These are phyloP conservation scores for Leccinum rimulosum DNA, from an alignment of 768 basidiomycete species.

Conservation along the genomic window DNA sequence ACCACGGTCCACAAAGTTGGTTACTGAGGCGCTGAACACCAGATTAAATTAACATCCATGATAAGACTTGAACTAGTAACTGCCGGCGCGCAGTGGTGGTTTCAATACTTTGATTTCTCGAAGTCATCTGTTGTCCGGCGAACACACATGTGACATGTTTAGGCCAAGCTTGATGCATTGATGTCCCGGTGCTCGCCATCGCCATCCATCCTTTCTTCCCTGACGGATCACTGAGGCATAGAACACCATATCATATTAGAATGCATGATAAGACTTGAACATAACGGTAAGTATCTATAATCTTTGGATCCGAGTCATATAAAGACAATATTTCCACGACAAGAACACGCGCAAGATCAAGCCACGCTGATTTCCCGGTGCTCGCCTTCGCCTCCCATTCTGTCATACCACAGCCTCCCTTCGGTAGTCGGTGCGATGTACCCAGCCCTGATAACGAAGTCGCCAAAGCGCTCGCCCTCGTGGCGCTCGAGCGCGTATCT, in stretches of 20 bases:
- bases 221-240: no score
- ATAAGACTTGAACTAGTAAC: no score
- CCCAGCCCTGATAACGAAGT: slow-evolving; percentile 89
- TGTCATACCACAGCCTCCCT: slow-evolving; percentile 85
- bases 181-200: slow-evolving; percentile 55
- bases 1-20: not conserved
- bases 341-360: slow-evolving; percentile 1
- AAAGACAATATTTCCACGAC: not conserved
- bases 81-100: no score
- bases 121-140: no score
- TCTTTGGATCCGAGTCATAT: not conserved
- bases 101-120: no score
- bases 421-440: slow-evolving; percentile 84
- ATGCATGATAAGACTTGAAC: not conserved
- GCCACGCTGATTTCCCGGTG: slow-evolving; percentile 35
- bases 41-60: no score
- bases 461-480: slow-evolving; percentile 91
- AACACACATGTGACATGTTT: not conserved
- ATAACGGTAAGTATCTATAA: not conserved
- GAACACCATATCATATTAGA: not conserved
- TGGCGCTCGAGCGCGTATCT: slow-evolving; percentile 83
- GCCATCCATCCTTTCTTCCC: slow-evolving; percentile 79
- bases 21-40: not conserved
- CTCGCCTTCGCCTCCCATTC: slow-evolving; percentile 75
- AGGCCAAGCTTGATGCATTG: slow-evolving; percentile 1